Conservation (phyloP, 306 rosid species). For the Prunus kanzakura region DNA sequence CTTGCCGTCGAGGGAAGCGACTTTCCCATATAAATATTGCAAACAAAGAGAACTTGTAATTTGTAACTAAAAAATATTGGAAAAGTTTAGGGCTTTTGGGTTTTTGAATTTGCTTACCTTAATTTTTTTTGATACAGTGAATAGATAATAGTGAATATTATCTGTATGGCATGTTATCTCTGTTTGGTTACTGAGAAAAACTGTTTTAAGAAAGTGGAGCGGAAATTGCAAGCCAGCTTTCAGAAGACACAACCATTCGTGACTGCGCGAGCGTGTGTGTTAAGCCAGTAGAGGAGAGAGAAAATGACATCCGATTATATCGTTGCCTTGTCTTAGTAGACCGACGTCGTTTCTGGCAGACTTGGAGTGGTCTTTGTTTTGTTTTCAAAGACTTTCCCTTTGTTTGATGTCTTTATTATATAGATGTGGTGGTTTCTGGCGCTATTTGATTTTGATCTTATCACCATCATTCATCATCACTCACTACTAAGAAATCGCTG, state of each 20-base stretch:
- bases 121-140: not conserved
- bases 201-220: not conserved
- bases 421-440: not conserved
- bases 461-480: not conserved
- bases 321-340: not conserved
- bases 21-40: not conserved
- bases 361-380: not conserved
- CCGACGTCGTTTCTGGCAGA: not conserved
- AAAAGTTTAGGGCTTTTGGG: not conserved
- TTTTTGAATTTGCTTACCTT: slow-evolving; percentile 30
- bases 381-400: not conserved
- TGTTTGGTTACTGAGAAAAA: slow-evolving; percentile 12
- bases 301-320: not conserved
- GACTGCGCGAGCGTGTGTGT: not conserved
- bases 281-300: not conserved
- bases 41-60: not conserved
- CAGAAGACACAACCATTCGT: not conserved
- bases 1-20: slow-evolving; percentile 11
- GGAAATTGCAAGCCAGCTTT: slow-evolving; percentile 14
- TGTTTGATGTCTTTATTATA: not conserved
- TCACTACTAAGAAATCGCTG: not conserved
- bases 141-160: slow-evolving; percentile 8
- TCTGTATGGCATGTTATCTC: slow-evolving; percentile 6
- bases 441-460: too few species aligned
- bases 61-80: not conserved